phyloP scores from a whole-genome alignment of 345 rosid genomes.

The Rhizophora mangle region DNA sequence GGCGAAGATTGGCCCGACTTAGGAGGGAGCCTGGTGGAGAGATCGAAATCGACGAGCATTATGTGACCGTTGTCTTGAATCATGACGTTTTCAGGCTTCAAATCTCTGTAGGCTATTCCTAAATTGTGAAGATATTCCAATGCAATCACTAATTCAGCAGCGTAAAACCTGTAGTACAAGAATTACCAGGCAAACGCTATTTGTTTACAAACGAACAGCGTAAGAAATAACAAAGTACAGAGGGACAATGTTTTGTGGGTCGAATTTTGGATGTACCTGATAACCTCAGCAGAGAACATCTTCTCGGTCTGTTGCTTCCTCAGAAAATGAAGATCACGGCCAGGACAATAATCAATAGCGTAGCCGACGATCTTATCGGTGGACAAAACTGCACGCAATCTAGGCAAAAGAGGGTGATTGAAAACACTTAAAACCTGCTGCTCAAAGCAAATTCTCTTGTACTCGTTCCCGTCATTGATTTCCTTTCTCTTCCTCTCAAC shows the following conservation, averaged over 20 bases:
- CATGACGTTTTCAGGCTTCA: conserved; percentile 85
- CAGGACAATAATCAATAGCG: conserved; percentile 92
- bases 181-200: neutral
- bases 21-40: conserved; percentile 63
- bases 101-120: conserved; percentile 79
- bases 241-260: neutral
- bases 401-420: conserved; percentile 74
- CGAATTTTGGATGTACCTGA: conserved; percentile 42
- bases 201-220: neutral
- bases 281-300: conserved; percentile 67
- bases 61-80: conserved; percentile 82
- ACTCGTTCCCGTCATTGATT: conserved; percentile 26
- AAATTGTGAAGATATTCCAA: conserved; percentile 65
- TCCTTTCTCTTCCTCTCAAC: conserved; percentile 51
- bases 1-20: conserved; percentile 32
- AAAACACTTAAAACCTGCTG: conserved; percentile 52
- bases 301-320: conserved; percentile 65
- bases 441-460: conserved; percentile 63
- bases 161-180: conserved; percentile 58
- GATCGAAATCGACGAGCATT: conserved; percentile 94
- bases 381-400: conserved; percentile 58
- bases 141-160: conserved; percentile 81
- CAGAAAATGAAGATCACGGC: conserved; percentile 52
- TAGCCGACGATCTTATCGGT: conserved; percentile 70
- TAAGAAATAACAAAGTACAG: neutral